Evolutionary conservation across 1,139 yeast species (phyloP), one percentile per base, ranked within the genome.

Genomic region (Hansenula lynferdii): DNA sequence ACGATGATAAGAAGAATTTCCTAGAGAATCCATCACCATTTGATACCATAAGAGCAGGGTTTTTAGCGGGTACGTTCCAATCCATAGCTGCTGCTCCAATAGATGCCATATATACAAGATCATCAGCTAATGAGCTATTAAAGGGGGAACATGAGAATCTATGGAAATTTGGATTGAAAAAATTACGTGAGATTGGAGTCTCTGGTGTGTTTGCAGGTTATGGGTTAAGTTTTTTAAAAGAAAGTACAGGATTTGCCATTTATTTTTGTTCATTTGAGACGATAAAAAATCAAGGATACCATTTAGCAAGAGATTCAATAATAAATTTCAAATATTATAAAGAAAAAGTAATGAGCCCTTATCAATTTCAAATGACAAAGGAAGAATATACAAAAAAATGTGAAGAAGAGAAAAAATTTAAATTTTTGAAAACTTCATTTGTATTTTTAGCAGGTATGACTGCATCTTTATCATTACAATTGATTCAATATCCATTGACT

Each of bases 81-180:
- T 84, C 95, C 15, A 63, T 86, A n/a, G 92, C 89, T 1, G 96
- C 96, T 1, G 95, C 97, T 2, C 97, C 97, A 0, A 73, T 90
- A 4, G 97, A 90, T 61, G 96, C 97, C 8, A 80, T 90, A 8
- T 85, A 84, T 52, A 78, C 95, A 1, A 69, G 97, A 49, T 85
- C 89, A 54, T 71, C 80, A 2, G 83, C 87, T 1, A 74, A 83
- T 6, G 96, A 86, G 49, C 64, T 87, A 45, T 61, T 87, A 20
- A 72, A 72, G 40, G 86, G 89, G 6, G 69, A 73, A 28, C 85
- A 85, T 57, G 76, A 75, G 38, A 81, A 84, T 42, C 59, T 89
- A 42, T 86, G 96, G 95, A 62, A 65, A 28, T 90, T 86, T 60
- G 90, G 94, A 0, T 58, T 72, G 34, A 69, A 70, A 39, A 86